phyloP scores from a whole-genome alignment of 2,329 filamentous ascomycete species.

The Simplicillium sp. region DNA sequence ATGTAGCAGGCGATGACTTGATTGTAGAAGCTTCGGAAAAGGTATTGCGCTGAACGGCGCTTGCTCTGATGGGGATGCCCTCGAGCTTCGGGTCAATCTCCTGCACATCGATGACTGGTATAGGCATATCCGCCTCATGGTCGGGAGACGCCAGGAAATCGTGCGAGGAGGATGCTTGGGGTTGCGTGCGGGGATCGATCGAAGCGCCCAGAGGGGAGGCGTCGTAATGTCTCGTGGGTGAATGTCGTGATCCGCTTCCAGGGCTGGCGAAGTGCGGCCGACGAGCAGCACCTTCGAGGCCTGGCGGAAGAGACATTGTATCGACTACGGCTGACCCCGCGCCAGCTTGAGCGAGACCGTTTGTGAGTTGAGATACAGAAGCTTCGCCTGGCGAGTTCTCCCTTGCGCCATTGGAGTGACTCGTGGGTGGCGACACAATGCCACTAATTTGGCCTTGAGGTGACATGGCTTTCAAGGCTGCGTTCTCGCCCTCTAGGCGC shows the following conservation, averaged over 20 bases:
- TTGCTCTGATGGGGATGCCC: constrained; percentile 46
- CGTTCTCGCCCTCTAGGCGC: constrained; percentile 26
- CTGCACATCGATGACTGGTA: constrained; percentile 46
- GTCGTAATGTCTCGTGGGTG: constrained; percentile 23
- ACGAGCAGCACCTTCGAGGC: constrained; percentile 22
- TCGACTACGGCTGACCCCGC: constrained; percentile 5
- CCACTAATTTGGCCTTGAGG: constrained; percentile 18
- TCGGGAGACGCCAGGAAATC: constrained; percentile 25
- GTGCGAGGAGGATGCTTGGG: constrained; percentile 20
- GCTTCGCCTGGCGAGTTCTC: background rate
- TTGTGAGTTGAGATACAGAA: background rate
- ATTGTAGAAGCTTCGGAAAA: constrained; percentile 28
- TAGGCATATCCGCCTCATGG: constrained; percentile 19
- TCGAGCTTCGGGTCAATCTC: constrained; percentile 50
- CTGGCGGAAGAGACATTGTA: constrained; percentile 18
- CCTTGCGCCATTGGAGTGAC: constrained; percentile 1
- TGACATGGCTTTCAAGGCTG: constrained; percentile 19
- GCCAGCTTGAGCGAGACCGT: background rate
- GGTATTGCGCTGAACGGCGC: constrained; percentile 41
- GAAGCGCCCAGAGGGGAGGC: constrained; percentile 27
- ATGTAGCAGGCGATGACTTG: constrained; percentile 18
- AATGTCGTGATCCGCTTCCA: constrained; percentile 21
- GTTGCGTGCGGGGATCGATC: constrained; percentile 35
- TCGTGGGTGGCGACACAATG: constrained; percentile 17
- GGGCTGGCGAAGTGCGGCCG: constrained; percentile 22